Evolutionary conservation across 2,329 filamentous ascomycete genomes (phyloP).

Genomic region (Ophiostoma ips): DNA sequence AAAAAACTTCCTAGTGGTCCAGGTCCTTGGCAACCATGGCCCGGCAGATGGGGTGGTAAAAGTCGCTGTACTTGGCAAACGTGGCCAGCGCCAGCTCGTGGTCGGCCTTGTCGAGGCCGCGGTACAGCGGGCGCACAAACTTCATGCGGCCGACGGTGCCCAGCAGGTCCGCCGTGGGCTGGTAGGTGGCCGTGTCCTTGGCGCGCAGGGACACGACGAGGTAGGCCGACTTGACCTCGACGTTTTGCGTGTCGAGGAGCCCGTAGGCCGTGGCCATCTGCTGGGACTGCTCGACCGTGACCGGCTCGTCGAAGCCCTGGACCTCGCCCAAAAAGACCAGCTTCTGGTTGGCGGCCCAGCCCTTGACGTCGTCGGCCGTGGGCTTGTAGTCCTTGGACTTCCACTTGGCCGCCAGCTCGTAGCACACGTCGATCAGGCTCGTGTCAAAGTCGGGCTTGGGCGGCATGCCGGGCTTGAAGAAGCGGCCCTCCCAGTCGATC

Average conservation of each 20-base stretch:
- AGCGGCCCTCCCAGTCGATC: slow-evolving; percentile 82
- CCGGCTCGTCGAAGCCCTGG: slow-evolving; percentile 49
- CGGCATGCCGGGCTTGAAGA: slow-evolving; percentile 78
- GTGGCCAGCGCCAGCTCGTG: slow-evolving; percentile 61
- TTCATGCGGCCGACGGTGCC: slow-evolving; percentile 89
- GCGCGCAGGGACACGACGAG: slow-evolving; percentile 66
- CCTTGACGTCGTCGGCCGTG: slow-evolving; percentile 50
- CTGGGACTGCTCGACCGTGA: slow-evolving; percentile 52
- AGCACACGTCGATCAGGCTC: slow-evolving; percentile 71
- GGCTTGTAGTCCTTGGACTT: slow-evolving; percentile 47
- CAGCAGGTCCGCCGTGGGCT: slow-evolving; percentile 59
- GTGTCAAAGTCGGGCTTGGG: slow-evolving; percentile 88
- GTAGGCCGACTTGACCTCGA: slow-evolving; percentile 73
- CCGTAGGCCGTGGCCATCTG: slow-evolving; percentile 63
- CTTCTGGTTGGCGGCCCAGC: slow-evolving; percentile 74
- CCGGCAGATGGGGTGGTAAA: slow-evolving; percentile 90
- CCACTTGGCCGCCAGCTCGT: slow-evolving; percentile 73
- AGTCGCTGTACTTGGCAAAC: slow-evolving; percentile 76
- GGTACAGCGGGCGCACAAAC: slow-evolving; percentile 79
- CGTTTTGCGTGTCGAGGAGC: slow-evolving; percentile 62
- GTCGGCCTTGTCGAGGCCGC: slow-evolving; percentile 61
- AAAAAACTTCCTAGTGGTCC: background rate
- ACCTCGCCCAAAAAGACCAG: slow-evolving; percentile 80
- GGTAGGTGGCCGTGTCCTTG: slow-evolving; percentile 53
- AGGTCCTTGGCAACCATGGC: slow-evolving; percentile 80